Evolutionary conservation across 805 yeast genomes (phyloP).

Genomic region (Maudiozyma saulgeensis): DNA sequence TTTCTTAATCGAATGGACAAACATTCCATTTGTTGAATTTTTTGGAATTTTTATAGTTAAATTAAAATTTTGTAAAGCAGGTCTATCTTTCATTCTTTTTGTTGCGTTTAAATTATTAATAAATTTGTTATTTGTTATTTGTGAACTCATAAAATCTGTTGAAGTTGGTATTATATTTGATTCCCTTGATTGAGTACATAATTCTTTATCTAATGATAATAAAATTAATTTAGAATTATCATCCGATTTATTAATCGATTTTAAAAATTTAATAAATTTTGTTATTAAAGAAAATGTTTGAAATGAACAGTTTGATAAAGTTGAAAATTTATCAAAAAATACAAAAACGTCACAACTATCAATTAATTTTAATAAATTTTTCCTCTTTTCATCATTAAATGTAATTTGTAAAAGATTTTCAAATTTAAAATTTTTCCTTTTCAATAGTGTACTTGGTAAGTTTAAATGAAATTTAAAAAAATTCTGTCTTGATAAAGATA

Average conservation of each 20-base stretch:
- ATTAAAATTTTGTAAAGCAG: slow-evolving; percentile 7
- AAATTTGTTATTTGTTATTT: neutral
- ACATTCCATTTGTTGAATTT: slow-evolving; percentile 14
- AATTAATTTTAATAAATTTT: slow-evolving; percentile 13
- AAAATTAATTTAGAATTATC: neutral
- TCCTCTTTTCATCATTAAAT: slow-evolving; percentile 13
- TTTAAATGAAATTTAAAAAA: slow-evolving; percentile 20
- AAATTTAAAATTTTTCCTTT: slow-evolving; percentile 24
- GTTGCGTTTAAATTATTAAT: neutral
- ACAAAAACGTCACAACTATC: slow-evolving; percentile 12
- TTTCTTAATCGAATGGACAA: slow-evolving; percentile 26
- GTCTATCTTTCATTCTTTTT: neutral
- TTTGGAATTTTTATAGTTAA: slow-evolving; percentile 17
- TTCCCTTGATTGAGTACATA: neutral
- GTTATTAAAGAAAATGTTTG: slow-evolving; percentile 19
- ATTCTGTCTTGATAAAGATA: slow-evolving; percentile 4
- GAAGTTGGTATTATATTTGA: neutral
- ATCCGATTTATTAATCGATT: neutral
- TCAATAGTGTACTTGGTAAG: slow-evolving; percentile 26
- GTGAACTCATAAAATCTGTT: neutral
- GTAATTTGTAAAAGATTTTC: slow-evolving; percentile 20
- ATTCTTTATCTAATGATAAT: slow-evolving; percentile 3
- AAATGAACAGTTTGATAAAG: slow-evolving; percentile 12
- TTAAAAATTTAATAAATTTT: slow-evolving; percentile 12
- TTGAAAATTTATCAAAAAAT: slow-evolving; percentile 22